Evolutionary conservation across 768 basidiomycete species (phyloP).

Genomic region (Auricularia sp.): DNA sequence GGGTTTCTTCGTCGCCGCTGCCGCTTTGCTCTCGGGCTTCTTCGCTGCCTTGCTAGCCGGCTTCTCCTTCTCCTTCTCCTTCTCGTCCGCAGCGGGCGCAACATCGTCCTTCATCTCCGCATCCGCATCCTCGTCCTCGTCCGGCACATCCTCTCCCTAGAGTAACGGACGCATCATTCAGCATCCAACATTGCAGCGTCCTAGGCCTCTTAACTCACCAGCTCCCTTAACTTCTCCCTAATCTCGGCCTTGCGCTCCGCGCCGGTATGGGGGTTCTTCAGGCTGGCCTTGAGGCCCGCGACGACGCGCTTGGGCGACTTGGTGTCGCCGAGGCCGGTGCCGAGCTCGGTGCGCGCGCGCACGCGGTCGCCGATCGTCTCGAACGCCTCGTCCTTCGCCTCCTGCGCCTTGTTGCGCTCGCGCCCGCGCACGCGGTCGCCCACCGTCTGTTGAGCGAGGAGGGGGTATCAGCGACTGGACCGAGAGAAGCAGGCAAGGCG

Average conservation of each 20-base stretch:
- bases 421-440: slow-evolving; percentile 5
- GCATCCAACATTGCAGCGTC: too few species aligned
- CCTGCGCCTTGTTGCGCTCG: slow-evolving; percentile 5
- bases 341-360: slow-evolving; percentile 1
- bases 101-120: background rate
- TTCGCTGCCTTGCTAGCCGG: background rate
- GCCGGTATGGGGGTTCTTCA: slow-evolving; percentile 6
- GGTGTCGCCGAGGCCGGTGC: slow-evolving; percentile 2
- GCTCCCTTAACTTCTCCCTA: background rate
- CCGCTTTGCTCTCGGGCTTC: background rate
- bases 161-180: background rate
- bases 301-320: slow-evolving; percentile 7
- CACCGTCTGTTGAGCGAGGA: slow-evolving; percentile 1
- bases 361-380: slow-evolving; percentile 8
- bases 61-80: background rate
- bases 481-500: too few species aligned
- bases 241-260: slow-evolving; percentile 5
- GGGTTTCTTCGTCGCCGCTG: too few species aligned
- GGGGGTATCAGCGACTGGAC: background rate
- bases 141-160: background rate
- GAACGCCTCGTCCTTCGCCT: slow-evolving; percentile 7
- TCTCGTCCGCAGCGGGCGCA: background rate
- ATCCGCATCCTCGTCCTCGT: background rate
- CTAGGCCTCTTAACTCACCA: background rate
- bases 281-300: slow-evolving; percentile 5